Conservation (phyloP, 768 basidiomycete species). For the Agaricus sinodeliciosus region DNA sequence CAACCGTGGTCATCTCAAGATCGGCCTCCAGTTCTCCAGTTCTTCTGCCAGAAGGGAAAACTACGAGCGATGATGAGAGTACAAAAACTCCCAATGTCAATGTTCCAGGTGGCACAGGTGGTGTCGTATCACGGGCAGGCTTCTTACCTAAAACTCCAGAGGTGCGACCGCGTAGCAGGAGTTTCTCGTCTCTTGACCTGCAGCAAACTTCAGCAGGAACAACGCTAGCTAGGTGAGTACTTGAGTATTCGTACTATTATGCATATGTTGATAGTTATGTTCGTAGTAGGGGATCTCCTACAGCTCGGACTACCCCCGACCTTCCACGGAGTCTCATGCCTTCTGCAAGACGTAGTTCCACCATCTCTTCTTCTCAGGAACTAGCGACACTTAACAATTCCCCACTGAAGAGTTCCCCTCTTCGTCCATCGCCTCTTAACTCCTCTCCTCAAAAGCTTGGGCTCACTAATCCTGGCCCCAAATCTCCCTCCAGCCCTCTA, state of each 20-base stretch:
- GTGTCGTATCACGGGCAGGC: conserved; percentile 47
- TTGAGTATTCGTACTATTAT: neutral
- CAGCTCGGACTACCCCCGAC: conserved; percentile 4
- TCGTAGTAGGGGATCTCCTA: conserved; percentile 19
- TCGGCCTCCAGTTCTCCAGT: neutral
- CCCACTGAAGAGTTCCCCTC: conserved; percentile 19
- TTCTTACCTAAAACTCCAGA: conserved; percentile 54
- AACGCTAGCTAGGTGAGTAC: conserved; percentile 24
- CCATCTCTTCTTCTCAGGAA: neutral
- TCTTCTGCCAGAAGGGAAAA: neutral
- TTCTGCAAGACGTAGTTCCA: neutral
- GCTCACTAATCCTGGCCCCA: conserved; percentile 13
- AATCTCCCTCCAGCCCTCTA: conserved; percentile 32
- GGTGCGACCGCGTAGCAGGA: conserved; percentile 61
- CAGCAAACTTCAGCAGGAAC: conserved; percentile 24
- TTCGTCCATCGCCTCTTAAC: conserved; percentile 32
- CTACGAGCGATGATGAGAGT: neutral
- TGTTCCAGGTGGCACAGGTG: conserved; percentile 2
- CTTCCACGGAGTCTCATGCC: neutral
- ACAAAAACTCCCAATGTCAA: neutral
- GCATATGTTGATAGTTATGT: neutral
- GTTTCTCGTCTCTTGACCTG: conserved; percentile 66
- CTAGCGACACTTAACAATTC: conserved; percentile 9
- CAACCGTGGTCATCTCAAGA: neutral
- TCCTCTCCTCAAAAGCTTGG: conserved; percentile 7